Evolutionary conservation across 352 stramenopile species (phyloP), one percentile per base, ranked within the genome.

Genomic region (Pythium coloratum): DNA sequence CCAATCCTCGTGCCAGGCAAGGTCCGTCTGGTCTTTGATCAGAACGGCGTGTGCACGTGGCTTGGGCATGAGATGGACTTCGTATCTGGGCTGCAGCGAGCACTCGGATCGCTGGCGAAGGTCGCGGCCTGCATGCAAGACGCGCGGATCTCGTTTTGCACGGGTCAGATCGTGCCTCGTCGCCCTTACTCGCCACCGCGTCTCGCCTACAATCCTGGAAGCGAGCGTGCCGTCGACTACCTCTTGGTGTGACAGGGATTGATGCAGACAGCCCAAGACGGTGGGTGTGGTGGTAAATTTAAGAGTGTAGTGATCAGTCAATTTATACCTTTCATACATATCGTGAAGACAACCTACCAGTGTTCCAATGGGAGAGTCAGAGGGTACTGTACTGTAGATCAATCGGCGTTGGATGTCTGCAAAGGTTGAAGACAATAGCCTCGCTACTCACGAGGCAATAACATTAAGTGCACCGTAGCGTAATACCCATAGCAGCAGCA

Each of bases 11-110:
- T 88, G 1, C 73, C 72, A 0, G 77, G 79, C 10, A 76, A 75
- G 62, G 78, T 89, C 58, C 70, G 67, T 50, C 89, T 92, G 64
- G 58, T 86, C 30, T 88, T 92, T 42, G 80, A 84, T 20, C 18
- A 36, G 0, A 55, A 67, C 24, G 80, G 77, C 34, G 38, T 66
- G 30, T 60, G 85, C 26, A 90, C 50, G 40, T 90, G 78, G 80
- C 78, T 89, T 36, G 83, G 78, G 46, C 75, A 76, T 26, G 77
- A 92, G 42, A 78, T 82, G 70, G 80, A 90, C 67, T 79, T 90
- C 57, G 70, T 92, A 10, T 53, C 33, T 2, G 81, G 76, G 0
- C 59, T 92, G 1, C 74, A 88, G 20, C 70, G 59, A 24, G 53
- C 73, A 13, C 51, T 88, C n/a, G 79, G 79, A 1, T 81, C 70